Base-by-base conservation (phyloP, 2,329 filamentous ascomycete species). In the Emmonsia crescens region DNA sequence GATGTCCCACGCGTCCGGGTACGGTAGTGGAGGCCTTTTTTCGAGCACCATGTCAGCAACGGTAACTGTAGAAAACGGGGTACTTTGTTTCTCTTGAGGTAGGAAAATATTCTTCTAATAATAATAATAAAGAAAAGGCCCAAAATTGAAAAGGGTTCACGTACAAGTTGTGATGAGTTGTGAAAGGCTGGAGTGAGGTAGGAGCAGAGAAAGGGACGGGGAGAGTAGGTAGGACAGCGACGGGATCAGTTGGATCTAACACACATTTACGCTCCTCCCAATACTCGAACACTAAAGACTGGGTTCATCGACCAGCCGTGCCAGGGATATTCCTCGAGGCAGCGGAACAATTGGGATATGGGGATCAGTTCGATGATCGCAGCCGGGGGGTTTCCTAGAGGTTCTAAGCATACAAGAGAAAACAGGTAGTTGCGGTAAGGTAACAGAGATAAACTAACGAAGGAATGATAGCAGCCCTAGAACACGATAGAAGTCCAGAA, bases 1-100 rank as follows among this genome's bases (percentile, higher is more conserved):
- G 61, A 46, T 68, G 68, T 55, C 58, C 63, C 19, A 62, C 60
- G 9, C 54, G 57, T 55, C 31, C 57, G 57, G 46, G 54, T 57
- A 55, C 40, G 44, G 62, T 60, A 59, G 62, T 60, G 63, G 24
- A 42, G 57, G 54, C 29, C 54, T 60, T 52, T 64, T 65, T 14
- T 60, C 19, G 38, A 64, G 48, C 12, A 42, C 52, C 55, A 63
- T 58, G 58, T 67, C 59, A 67, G 65, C 38, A 38, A 57, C 24
- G 1, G 12, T 19, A 14, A 16, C 9, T 27, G 36, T 19, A 29
- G 8, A 40, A 14, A 16, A 24, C 8, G 6, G n/a, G n/a, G 5
- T 19, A 1, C 5, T 36, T 36, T 40, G 10, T 24, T 40, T 3
- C 24, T 27, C 12, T 29, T 2, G n/a, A 57, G 10, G 12, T 57